These are phyloP conservation scores for Exophiala mesophila DNA, from an alignment of 2,329 filamentous ascomycete genomes.

Conservation along the genomic window DNA sequence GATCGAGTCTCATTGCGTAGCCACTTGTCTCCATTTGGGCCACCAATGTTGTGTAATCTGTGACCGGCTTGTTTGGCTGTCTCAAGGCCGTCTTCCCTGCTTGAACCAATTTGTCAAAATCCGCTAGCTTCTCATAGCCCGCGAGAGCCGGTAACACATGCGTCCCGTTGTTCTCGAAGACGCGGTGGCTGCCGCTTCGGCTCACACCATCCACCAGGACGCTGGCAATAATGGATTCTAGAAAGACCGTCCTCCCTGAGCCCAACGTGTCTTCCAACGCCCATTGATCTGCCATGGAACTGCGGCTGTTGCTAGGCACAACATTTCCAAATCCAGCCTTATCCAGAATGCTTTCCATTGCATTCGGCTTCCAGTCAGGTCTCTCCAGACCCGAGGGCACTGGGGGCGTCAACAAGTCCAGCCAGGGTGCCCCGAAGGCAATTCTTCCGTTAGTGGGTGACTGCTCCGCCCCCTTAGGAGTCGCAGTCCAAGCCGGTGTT, in stretches of 20 bases:
- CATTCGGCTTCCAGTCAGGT: not conserved
- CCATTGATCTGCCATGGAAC: too few relatives aligned
- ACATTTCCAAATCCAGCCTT: conserved; percentile 5
- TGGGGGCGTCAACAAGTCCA: not conserved
- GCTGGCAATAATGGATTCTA: conserved; percentile 7
- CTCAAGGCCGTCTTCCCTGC: not conserved
- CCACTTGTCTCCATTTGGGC: conserved; percentile 2
- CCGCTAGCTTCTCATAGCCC: not conserved
- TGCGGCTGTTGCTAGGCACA: too few relatives aligned
- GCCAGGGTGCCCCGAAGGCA: not conserved
- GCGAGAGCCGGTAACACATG: not conserved
- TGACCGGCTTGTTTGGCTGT: not conserved
- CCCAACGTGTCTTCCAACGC: not conserved
- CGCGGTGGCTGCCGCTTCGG: conserved; percentile 1
- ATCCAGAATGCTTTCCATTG: not conserved
- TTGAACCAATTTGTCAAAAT: conserved; percentile 6
- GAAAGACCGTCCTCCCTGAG: conserved; percentile 4
- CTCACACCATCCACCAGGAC: conserved; percentile 4
- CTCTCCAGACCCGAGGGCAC: not conserved
- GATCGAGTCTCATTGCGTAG: conserved; percentile 6
- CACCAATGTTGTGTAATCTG: not conserved
- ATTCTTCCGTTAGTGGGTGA: too few relatives aligned
- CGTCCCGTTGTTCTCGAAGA: not conserved
- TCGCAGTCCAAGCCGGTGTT: too few relatives aligned
- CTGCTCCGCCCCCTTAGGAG: too few relatives aligned